Base-by-base conservation (phyloP, 2,329 filamentous ascomycete genomes). In the Alternaria gaisen region DNA sequence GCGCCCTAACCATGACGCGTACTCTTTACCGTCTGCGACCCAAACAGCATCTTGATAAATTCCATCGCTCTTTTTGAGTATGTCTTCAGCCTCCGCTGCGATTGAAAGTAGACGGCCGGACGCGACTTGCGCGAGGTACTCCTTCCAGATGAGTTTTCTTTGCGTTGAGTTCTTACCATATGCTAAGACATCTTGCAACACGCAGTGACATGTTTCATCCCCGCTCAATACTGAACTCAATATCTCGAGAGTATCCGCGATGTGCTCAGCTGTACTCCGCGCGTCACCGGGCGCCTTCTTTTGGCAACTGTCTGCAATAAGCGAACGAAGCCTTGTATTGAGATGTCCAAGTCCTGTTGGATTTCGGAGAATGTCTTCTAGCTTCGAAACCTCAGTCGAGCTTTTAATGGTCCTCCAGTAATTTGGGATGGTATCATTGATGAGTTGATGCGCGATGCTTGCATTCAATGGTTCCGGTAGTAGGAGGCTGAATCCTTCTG, bases 321-420 rank as follows among this genome's bases (percentile, higher is more conserved):
- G 80, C 20, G 85, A 83, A 60, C 87, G 88, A 30, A 97, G 80
- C 54, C 90, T 87, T n/a, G 88, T 84, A 10, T 93, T 76, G 28
- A 94, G 74, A n/a, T 91, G 90, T 63, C 93, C 94, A 32, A 97
- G 77, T 0, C 93, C 94, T 3, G 90, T 85, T 16, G 95, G 83
- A 72, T 89, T 97, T 58, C 84, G 85, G 5, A 99, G 80, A 71
- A 89, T 92, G 60, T 80, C 77, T 1, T 91, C 68, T 16, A 98
- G 79, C 2, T 86, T 77, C 41, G 62, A 58, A 24, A 57, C 41
- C 12, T 64, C 57, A 20, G 43, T 11, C 5, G 55, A 56, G 2
- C 38, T 26, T 20, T 56, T 58, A n/a, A 71, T 38, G 4, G 53
- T 28, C 3, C 83, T 74, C 94, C 95, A 98, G 78, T 94, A 97